Evolutionary conservation across 2,329 filamentous ascomycete genomes (phyloP), one percentile per base, ranked within the genome.

Genomic region (Fragosphaeria purpurea): DNA sequence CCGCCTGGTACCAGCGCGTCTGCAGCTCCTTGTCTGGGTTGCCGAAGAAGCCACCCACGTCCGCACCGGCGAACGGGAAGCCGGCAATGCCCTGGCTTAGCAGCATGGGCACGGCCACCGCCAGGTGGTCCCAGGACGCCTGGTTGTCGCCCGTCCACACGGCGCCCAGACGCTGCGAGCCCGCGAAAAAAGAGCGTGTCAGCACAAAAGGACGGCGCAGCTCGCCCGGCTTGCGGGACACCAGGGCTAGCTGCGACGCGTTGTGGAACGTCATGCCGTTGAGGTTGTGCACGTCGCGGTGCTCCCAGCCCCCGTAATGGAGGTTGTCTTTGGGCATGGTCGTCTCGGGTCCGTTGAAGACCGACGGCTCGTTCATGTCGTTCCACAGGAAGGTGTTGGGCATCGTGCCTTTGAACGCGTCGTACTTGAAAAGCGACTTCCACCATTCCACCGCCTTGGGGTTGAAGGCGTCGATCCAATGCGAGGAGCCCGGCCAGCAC

Each of bases 121-220:
- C 86, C 12, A 98, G 77, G 62, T 97, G 90, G 13, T 83, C 82
- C 93, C 93, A 98, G 31, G 80, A 83, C 9, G 93, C 93, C 65
- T 93, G 86, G 70, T 98, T 98, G 64, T 98, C 93, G 54, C 93
- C 93, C 22, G 93, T 98, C 93, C 93, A 98, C 90, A 96, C 96
- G 53, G 93, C 91, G 56, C 88, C 88, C 41, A 88, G 72, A 51
- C 91, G 83, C 69, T 98, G 93, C 50, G 86, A 89, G 38, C 93
- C 93, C 10, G 91, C 80, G 64, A 84, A 98, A 72, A 94, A 98
- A 0, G 90, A 86, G 35, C 93, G 85, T 1, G 93, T 98, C 47
- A 98, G 78, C 9, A 96, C 80, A 63, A 98, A 98, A 0, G 93
- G 93, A 5, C 93, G 85, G 37, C 85, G 82, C 33, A 84, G 70